Base-by-base conservation (phyloP, 345 rosid species). In the Populus tremula region DNA sequence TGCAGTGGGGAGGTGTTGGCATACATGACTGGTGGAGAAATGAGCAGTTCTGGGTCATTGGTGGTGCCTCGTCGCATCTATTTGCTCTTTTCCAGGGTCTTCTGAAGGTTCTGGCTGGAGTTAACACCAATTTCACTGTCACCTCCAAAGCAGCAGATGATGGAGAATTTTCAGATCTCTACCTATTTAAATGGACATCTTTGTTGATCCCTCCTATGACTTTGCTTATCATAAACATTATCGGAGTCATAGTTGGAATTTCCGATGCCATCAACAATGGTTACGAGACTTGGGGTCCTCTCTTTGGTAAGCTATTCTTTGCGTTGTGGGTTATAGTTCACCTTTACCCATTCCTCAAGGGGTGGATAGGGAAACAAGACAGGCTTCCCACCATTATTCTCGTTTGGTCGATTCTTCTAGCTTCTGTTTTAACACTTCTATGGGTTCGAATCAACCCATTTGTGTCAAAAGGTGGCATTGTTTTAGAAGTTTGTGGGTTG, bases 1-100 rank as follows among this genome's bases (percentile, higher is more conserved):
- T 90, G 94, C 92, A 84, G 77, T 90, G 94, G 94, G 94, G 94
- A 71, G 89, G 90, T 4, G 94, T 90, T 25, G 94, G 91, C 43
- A 89, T 90, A 75, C 85, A 90, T 54, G 90, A 90, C 82, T 90
- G 92, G 92, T 90, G 94, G 94, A 87, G 92, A 78, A 89, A 90
- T 7, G 90, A 89, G 85, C 94, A 90, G 84, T 90, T 90, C 61
- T 90, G 94, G 94, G 92, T 90, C 68, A 90, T 90, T 72, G 91
- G 94, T 5, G 94, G 92, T 39, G 88, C 76, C 38, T 90, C 94
- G 16, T 82, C 91, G 0, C 94, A 90, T 65, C 80, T 90, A 3
- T 90, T 89, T 76, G 94, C 94, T 33, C 89, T 90, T 49, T 79
- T 90, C 77, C 94, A 90, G 76, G 94, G 92, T 73, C 84, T 90